Conservation (phyloP, 192 early-diverging fungal genomes). For the Globomyces pollinis-pini region DNA sequence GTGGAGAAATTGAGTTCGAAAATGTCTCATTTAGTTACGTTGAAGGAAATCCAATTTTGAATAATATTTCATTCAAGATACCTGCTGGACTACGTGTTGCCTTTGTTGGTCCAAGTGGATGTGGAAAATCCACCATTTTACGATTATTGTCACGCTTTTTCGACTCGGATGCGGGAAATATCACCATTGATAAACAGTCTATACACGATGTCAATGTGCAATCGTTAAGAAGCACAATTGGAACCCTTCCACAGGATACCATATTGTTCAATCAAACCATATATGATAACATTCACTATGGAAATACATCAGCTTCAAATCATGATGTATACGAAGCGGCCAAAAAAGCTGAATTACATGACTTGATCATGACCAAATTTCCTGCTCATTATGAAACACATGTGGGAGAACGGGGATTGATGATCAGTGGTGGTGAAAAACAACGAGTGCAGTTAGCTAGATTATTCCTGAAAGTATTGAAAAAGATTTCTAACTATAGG, state of each 20-base stretch:
- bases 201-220: slow-evolving; percentile 70
- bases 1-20: slow-evolving; percentile 75
- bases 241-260: slow-evolving; percentile 90
- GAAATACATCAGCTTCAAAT: slow-evolving; percentile 41
- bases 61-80: slow-evolving; percentile 70
- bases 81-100: slow-evolving; percentile 80
- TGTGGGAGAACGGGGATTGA: slow-evolving; percentile 81
- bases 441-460: slow-evolving; percentile 88
- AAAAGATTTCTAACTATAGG: slow-evolving; percentile 20
- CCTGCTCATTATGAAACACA: slow-evolving; percentile 73
- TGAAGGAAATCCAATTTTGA: slow-evolving; percentile 46
- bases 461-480: slow-evolving; percentile 77
- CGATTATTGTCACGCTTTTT: slow-evolving; percentile 91
- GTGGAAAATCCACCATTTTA: slow-evolving; percentile 66
- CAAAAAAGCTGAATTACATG: slow-evolving; percentile 65
- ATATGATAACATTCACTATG: slow-evolving; percentile 89
- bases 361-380: slow-evolving; percentile 61
- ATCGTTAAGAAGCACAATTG: slow-evolving; percentile 69
- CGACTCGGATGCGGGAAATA: slow-evolving; percentile 71
- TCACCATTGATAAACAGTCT: slow-evolving; percentile 81
- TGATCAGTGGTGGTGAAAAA: slow-evolving; percentile 60
- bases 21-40: slow-evolving; percentile 88
- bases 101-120: slow-evolving; percentile 89
- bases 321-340: slow-evolving; percentile 69
- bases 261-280: slow-evolving; percentile 91